These are phyloP conservation scores for Aureoboletus auriporus DNA, from an alignment of 768 basidiomycete species.

Conservation along the genomic window DNA sequence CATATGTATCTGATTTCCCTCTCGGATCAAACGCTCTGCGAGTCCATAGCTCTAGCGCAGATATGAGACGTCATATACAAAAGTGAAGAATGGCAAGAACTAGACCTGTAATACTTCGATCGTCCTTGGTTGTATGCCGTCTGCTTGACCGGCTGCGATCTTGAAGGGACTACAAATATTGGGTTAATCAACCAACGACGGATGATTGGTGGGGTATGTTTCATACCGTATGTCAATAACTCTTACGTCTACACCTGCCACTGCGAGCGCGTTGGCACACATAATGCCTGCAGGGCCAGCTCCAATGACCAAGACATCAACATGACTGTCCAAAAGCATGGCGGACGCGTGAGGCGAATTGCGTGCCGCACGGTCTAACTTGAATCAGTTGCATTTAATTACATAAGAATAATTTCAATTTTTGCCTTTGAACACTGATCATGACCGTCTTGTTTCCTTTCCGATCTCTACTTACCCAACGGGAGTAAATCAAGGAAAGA, in stretches of 20 bases:
- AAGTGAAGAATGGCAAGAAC: background rate
- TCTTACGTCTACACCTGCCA: constrained; percentile 40
- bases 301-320: constrained; percentile 48
- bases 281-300: constrained; percentile 60
- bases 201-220: background rate
- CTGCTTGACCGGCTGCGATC: constrained; percentile 26
- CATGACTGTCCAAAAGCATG: constrained; percentile 27
- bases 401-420: no score
- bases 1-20: constrained; percentile 60
- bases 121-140: constrained; percentile 25
- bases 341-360: background rate
- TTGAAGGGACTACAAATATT: constrained; percentile 7
- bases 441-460: no score
- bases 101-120: constrained; percentile 43
- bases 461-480: no score
- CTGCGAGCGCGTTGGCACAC: constrained; percentile 55
- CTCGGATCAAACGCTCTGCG: constrained; percentile 52
- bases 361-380: no score
- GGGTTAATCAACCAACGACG: background rate
- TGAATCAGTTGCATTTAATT: no score
- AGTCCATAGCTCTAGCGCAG: constrained; percentile 66
- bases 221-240: constrained; percentile 39
- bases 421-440: no score
- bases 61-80: background rate
- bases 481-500: no score